Base-by-base conservation (phyloP, 345 rosid genomes). In the Populus alba region DNA sequence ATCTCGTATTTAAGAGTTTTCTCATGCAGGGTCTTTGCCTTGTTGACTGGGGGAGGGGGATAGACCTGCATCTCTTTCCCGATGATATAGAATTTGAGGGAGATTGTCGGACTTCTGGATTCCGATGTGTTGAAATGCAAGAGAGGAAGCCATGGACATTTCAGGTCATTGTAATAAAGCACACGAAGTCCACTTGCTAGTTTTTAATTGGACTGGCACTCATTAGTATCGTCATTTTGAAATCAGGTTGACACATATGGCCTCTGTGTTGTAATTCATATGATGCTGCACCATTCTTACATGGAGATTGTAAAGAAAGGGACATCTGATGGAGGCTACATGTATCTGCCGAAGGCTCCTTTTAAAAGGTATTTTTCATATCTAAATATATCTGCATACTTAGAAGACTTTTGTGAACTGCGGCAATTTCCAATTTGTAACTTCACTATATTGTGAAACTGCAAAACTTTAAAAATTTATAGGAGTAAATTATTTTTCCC, bases 31-130 rank as follows among this genome's bases (percentile, higher is more conserved):
- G 99, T 82, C 98, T 95, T 11, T 93, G 96, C 87, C 94, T 95
- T 72, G 93, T 95, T 53, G 99, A 95, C 79, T 95, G 97, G 98
- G 99, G 99, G 31, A 90, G 91, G 85, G 98, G 94, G 67, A 93
- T 95, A 85, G 98, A 95, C 86, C 81, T 92, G 83, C 87, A 81
- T 75, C 92, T 92, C 69, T 95, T 95, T 82, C 90, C 96, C 10
- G 85, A 86, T n/a, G 83, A 82, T 80, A 79, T 77, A 17, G 77
- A 85, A 75, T 95, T 91, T 77, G 82, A 75, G 45, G 98, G 97
- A 79, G 96, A 88, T 80, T 90, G 90, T 76, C 87, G 97, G 86
- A 94, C 99, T 66, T 94, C 99, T 83, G 95, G 99, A 76, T 96
- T 92, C 85, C 87, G 97, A 68, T 94, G 99, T 79, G 66, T 87